Conservation (phyloP, 202 grass and related monocot species). For the Dendrocalamus latiflorus region DNA sequence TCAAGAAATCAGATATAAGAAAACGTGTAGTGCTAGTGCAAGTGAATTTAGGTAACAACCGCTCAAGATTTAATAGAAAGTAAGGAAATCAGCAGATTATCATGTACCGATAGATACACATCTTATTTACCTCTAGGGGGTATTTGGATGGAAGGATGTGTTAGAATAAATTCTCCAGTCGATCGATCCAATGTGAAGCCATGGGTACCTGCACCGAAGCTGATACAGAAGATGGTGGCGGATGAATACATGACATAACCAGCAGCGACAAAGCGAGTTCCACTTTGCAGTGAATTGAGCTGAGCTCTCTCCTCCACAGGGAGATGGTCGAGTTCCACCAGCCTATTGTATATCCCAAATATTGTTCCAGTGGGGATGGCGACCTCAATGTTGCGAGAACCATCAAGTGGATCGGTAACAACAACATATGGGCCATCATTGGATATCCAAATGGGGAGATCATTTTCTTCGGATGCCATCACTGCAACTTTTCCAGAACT, state of each 20-base stretch:
- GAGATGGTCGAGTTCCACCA: constrained; percentile 73
- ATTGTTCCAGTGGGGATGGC: constrained; percentile 91
- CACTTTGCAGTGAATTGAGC: constrained; percentile 80
- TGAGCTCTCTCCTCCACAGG: too few relatives aligned
- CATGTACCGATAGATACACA: neutral
- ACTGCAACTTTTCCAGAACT: constrained; percentile 83
- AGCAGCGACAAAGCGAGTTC: constrained; percentile 52
- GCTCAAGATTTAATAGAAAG: neutral
- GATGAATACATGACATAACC: constrained; percentile 94
- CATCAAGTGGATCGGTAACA: constrained; percentile 87
- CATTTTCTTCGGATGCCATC: constrained; percentile 85
- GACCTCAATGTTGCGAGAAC: constrained; percentile 90
- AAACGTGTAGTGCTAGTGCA: too few relatives aligned
- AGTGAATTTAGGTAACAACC: too few relatives aligned
- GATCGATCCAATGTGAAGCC: constrained; percentile 69
- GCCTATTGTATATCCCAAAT: constrained; percentile 77
- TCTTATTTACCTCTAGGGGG: constrained; percentile 64
- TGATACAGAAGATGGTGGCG: constrained; percentile 77
- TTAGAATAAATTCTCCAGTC: constrained; percentile 86
- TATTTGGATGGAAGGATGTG: constrained; percentile 77
- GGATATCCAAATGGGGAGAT: constrained; percentile 59
- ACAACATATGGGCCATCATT: constrained; percentile 46
- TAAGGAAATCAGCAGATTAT: neutral
- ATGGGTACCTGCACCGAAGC: too few relatives aligned
- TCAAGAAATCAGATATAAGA: neutral